Evolutionary conservation across 306 rosid genomes (phyloP), one percentile per base, ranked within the genome.

Genomic region (Phaseolus lunatus): DNA sequence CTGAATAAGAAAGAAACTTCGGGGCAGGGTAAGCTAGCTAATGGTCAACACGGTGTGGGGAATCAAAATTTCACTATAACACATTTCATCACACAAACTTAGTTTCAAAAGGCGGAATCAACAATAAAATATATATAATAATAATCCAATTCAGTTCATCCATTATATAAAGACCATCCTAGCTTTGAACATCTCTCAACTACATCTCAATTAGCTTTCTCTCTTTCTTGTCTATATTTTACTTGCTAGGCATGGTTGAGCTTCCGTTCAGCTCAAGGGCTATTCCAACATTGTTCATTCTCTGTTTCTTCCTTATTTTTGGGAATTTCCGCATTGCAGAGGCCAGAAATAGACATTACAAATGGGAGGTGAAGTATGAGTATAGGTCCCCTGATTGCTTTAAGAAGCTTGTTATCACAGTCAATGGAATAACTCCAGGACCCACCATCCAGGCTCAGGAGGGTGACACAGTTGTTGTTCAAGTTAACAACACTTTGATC

Each of bases 331-430:
- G 56, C 3, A 70, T 2, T 0, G 87, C 82, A 33, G 97, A 91
- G 41, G 96, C 86, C 3, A 83, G 80, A 80, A 70, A 84, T 61
- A 81, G 91, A 73, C 80, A 69, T 76, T 77, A 89, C 71, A 89
- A 82, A 84, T 93, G 96, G 96, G 89, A 91, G 54, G 94, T 84
- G 0, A 93, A 85, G 81, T 88, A 87, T 48, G 96, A 92, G 68
- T 87, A 52, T 35, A 92, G 27, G 77, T 94, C 95, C 72, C 96
- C 96, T 2, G 98, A 94, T 76, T 94, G 97, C 79, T 89, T 9
- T 44, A 90, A 81, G 86, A 92, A 92, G 84, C 79, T 88, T 5
- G 96, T 84, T 27, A 83, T 89, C 62, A 90, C 98, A 43, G 78
- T 88, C 26, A 94, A 94, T 80, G 98, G 96, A 0, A 50, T 33